Percentiles rank a stretch among this genome's conserved stretches.
phyloP scores from a whole-genome alignment of 306 rosid species.

The Acacia crassicarpa region DNA sequence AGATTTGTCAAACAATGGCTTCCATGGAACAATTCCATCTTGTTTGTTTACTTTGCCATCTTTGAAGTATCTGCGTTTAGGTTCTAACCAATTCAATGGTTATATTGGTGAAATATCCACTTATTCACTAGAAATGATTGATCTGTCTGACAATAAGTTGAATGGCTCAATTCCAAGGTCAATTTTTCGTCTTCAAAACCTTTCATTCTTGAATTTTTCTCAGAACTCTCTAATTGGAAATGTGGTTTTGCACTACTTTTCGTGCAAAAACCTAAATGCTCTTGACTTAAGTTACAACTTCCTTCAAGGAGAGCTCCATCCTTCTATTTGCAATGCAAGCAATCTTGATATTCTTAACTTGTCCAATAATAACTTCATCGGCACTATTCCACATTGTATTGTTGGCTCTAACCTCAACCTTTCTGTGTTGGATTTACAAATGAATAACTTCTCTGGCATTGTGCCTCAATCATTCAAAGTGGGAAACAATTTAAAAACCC shows the following conservation, averaged over 20 bases:
- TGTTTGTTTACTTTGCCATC: background rate
- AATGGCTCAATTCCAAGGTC: background rate
- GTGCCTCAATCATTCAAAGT: background rate
- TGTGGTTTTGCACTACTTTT: background rate
- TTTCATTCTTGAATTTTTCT: background rate
- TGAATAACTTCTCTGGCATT: background rate
- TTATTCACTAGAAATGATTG: background rate
- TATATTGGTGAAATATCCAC: background rate
- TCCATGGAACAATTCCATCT: background rate
- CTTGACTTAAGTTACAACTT: background rate
- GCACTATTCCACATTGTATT: background rate
- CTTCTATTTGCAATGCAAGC: background rate
- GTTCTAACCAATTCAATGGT: background rate
- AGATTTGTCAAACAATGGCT: background rate
- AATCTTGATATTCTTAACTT: background rate
- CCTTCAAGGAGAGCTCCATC: background rate
- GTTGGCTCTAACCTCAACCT: background rate
- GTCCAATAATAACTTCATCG: background rate
- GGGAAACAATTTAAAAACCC: background rate
- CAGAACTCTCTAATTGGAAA: background rate
- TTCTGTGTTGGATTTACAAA: background rate
- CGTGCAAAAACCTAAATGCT: background rate
- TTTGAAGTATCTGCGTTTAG: background rate
- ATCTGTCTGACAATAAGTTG: background rate
- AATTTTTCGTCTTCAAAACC: background rate